Evolutionary conservation across 129 eudicot genomes (phyloP).

Genomic region (Helichrysum umbraculigerum): DNA sequence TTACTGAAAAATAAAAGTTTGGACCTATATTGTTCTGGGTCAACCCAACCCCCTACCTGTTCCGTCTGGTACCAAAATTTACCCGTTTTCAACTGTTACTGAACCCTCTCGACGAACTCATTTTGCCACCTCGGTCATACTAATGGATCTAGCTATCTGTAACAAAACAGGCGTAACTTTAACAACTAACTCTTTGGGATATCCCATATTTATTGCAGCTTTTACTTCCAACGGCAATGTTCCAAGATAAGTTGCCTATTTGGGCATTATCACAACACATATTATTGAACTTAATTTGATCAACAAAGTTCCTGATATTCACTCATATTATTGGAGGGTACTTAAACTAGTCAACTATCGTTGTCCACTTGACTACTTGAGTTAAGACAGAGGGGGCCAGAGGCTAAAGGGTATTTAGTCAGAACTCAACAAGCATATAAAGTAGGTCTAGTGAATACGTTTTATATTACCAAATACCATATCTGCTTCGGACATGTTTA

Average conservation of each 20-base stretch:
- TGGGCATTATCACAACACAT: too few species aligned
- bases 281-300: too few species aligned
- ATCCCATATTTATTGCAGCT: neutral
- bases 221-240: neutral
- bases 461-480: neutral
- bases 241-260: neutral
- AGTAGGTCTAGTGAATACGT: neutral
- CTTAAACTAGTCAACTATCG: neutral
- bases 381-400: neutral
- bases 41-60: neutral
- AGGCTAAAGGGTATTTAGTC: neutral
- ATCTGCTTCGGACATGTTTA: neutral
- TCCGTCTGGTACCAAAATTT: neutral
- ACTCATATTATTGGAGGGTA: neutral
- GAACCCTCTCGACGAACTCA: neutral
- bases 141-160: neutral
- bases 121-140: neutral
- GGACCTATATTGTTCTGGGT: neutral
- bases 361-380: neutral
- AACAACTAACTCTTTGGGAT: neutral
- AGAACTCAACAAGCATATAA: neutral
- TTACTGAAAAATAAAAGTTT: neutral
- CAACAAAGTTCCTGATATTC: neutral
- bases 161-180: neutral
- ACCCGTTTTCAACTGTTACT: neutral